A percentile compares a stretch with the other conserved stretches of the same genome.
These are phyloP conservation scores for Avena sativa DNA, from an alignment of 176 grass and related monocot species.

Conservation along the genomic window DNA sequence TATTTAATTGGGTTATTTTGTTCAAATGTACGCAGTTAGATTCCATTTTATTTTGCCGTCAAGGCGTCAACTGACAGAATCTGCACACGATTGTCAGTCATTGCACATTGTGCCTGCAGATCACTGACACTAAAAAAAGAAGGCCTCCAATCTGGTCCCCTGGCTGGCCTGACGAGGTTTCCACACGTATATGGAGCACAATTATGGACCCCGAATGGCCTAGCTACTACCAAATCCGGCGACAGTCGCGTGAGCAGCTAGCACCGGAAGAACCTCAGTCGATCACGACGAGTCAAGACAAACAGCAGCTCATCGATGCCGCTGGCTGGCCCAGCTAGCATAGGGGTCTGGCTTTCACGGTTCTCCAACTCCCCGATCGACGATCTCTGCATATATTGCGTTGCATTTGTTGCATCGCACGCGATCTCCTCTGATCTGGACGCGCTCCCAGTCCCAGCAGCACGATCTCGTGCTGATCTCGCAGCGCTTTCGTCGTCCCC, in stretches of 20 bases:
- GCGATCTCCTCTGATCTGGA: conserved; percentile 49
- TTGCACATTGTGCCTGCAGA: neutral
- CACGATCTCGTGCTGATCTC: conserved; percentile 56
- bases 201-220: conserved; percentile 38
- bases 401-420: neutral
- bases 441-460: conserved; percentile 28
- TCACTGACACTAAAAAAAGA: neutral
- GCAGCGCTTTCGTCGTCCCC: neutral
- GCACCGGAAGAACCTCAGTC: conserved; percentile 14
- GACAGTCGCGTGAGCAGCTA: neutral
- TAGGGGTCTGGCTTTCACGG: neutral
- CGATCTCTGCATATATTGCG: neutral
- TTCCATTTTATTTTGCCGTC: no score
- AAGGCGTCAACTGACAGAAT: no score
- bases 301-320: conserved; percentile 18
- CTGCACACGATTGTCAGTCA: no score
- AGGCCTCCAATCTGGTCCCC: conserved; percentile 26
- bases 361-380: neutral
- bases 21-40: no score
- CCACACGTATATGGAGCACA: conserved; percentile 16
- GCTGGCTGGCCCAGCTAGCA: no score
- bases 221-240: conserved; percentile 15
- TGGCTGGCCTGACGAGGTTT: conserved; percentile 27
- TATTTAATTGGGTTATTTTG: no score
- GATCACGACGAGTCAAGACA: neutral